Base-by-base conservation (phyloP, 495 filamentous ascomycete species). In the Acidiella bohemica region DNA sequence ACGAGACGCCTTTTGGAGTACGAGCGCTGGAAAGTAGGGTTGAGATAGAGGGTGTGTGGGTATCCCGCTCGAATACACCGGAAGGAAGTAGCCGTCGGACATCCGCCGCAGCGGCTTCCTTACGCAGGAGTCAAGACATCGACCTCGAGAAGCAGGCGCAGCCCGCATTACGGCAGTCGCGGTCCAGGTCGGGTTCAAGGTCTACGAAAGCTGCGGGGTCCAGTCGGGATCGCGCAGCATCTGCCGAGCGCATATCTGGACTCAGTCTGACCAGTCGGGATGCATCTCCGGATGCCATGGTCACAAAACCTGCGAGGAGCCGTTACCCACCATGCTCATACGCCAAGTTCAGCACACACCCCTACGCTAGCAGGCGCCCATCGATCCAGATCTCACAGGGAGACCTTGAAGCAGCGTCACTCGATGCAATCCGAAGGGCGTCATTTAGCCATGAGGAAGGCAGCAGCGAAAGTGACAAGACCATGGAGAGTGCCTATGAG, bases 31-130 rank as follows among this genome's bases (percentile, higher is more conserved):
- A 97, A 54, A 81, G 72, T 46, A 87, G 86, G 10, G 67, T 93
- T 17, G 73, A 84, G 51, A 73, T 92, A 10, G 82, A 92, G 45
- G 90, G 86, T 5, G 86, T 95, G 36, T 93, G 84, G 76, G 80
- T 86, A 18, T 88, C 83, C 11, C 63, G 71, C 22, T 65, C 68
- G 10, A 74, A 68, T 24, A 80, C 78, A 7, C 74, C 75, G 25
- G 51, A 55, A 26, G 57, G 36, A 6, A 64, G 57, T 34, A 53
- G 47, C 28, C 55, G 54, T 16, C 43, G 42, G 17, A 52, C 25
- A 42, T 57, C 18, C 43, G n/a, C n/a, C n/a, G n/a, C n/a, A n/a
- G n/a, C n/a, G n/a, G n/a, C n/a, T n/a, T n/a, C n/a, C n/a, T n/a
- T n/a, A n/a, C n/a, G n/a, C n/a, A n/a, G n/a, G n/a, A n/a, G n/a